Evolutionary conservation across 495 filamentous ascomycete genomes (phyloP).

Genomic region (Podospora australis): DNA sequence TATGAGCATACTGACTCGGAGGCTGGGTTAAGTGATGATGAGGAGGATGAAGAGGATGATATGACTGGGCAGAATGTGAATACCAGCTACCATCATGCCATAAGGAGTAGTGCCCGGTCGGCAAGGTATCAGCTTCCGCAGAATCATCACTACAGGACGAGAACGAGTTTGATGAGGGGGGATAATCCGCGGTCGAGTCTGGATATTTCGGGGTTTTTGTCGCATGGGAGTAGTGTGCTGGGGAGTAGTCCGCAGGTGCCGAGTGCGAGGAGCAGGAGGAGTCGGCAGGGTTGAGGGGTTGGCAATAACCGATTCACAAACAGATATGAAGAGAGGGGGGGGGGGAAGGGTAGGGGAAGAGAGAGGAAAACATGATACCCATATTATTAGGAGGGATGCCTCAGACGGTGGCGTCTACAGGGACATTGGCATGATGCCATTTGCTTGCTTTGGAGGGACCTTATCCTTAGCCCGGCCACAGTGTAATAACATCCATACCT

Average conservation of each 20-base stretch:
- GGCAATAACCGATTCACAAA: too few species aligned
- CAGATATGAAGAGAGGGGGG: neutral
- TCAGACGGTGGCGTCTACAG: too few species aligned
- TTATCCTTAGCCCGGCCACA: too few species aligned
- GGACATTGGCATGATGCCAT: too few species aligned
- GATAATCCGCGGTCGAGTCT: constrained; percentile 38
- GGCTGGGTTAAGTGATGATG: constrained; percentile 48
- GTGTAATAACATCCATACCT: too few species aligned
- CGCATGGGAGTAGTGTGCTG: constrained; percentile 42
- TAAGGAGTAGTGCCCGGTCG: neutral
- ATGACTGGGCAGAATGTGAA: constrained; percentile 13
- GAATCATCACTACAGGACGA: constrained; percentile 4
- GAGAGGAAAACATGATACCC: constrained; percentile 12
- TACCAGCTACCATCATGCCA: constrained; percentile 16
- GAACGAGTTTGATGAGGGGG: constrained; percentile 28
- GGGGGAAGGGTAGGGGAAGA: neutral
- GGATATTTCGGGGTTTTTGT: constrained; percentile 43
- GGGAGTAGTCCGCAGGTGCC: constrained; percentile 39
- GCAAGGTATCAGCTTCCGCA: neutral
- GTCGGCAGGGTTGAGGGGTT: neutral
- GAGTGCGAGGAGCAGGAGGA: constrained; percentile 13
- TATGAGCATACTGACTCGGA: constrained; percentile 86
- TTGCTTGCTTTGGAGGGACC: too few species aligned
- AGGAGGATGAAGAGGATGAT: constrained; percentile 25
- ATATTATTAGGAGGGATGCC: constrained; percentile 4